Evolutionary conservation across 306 rosid species (phyloP).

Genomic region (Gastrolobium bilobum): DNA sequence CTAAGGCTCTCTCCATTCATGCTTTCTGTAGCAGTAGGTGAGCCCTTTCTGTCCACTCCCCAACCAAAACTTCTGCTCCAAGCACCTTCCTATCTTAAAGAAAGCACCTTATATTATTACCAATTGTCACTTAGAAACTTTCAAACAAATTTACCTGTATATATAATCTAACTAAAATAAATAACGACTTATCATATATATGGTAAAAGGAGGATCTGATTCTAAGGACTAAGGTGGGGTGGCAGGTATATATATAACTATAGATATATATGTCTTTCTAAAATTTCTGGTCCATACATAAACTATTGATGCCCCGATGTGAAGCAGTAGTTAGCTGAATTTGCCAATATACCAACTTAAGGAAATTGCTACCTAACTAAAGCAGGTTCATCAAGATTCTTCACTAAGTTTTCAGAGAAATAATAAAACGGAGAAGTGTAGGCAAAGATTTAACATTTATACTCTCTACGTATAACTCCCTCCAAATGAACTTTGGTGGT

Average conservation of each 20-base stretch:
- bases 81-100: slow-evolving; percentile 66
- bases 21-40: slow-evolving; percentile 62
- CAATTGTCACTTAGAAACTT: slow-evolving; percentile 34
- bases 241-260: slow-evolving; percentile 25
- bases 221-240: slow-evolving; percentile 27
- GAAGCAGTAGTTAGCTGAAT: slow-evolving; percentile 65
- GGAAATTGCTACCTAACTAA: slow-evolving; percentile 74
- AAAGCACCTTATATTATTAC: slow-evolving; percentile 52
- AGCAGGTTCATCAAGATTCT: slow-evolving; percentile 54
- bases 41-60: slow-evolving; percentile 75
- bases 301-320: slow-evolving; percentile 44
- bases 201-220: slow-evolving; percentile 15
- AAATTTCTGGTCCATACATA: slow-evolving; percentile 18
- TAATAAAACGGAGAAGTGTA: slow-evolving; percentile 39
- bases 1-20: slow-evolving; percentile 59
- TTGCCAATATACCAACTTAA: slow-evolving; percentile 77
- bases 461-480: slow-evolving; percentile 42
- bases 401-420: slow-evolving; percentile 46
- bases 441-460: slow-evolving; percentile 43
- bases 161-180: neutral
- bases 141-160: slow-evolving; percentile 40
- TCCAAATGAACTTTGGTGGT: slow-evolving; percentile 42
- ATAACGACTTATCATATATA: slow-evolving; percentile 13
- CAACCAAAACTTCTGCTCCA: slow-evolving; percentile 65
- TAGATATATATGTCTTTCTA: neutral